Percentiles rank a stretch among this genome's conserved stretches.
These are phyloP conservation scores for Harrya chromipes DNA, from an alignment of 768 basidiomycete species.

Conservation along the genomic window DNA sequence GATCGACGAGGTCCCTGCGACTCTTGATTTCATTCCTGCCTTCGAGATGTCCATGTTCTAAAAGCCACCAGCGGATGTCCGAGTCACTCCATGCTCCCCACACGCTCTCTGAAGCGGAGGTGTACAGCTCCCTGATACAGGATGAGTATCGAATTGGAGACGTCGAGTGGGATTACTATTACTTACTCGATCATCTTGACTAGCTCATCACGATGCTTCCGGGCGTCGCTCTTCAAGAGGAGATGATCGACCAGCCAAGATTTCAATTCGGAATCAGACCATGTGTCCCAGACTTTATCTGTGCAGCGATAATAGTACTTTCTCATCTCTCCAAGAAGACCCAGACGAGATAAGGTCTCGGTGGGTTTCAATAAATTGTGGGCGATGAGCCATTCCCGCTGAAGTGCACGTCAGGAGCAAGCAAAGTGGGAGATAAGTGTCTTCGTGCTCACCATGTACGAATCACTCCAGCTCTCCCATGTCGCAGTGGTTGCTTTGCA, in stretches of 20 bases:
- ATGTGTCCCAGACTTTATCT: constrained; percentile 58
- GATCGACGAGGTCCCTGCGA: constrained; percentile 70
- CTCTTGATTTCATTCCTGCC: constrained; percentile 49
- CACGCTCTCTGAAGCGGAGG: constrained; percentile 53
- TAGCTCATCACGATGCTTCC: constrained; percentile 72
- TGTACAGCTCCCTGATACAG: constrained; percentile 60
- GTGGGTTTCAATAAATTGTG: constrained; percentile 70
- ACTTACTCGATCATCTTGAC: constrained; percentile 64
- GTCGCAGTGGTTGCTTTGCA: constrained; percentile 57
- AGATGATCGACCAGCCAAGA: constrained; percentile 76
- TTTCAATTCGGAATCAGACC: constrained; percentile 78
- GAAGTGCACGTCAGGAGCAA: not conserved
- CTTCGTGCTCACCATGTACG: constrained; percentile 59
- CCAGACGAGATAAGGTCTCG: constrained; percentile 49
- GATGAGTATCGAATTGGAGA: not conserved
- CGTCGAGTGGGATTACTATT: not conserved
- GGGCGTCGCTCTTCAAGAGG: constrained; percentile 67
- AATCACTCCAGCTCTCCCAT: constrained; percentile 87
- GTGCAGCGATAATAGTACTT: constrained; percentile 67
- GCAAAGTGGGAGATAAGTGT: not conserved
- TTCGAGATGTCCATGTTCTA: constrained; percentile 65
- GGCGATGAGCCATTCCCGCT: constrained; percentile 82
- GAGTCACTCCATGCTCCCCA: constrained; percentile 72
- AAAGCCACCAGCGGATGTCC: constrained; percentile 69
- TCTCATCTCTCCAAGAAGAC: constrained; percentile 65